Evolutionary conservation across 192 early-diverging fungal genomes (phyloP).

Genomic region (Cetraspora pellucida): DNA sequence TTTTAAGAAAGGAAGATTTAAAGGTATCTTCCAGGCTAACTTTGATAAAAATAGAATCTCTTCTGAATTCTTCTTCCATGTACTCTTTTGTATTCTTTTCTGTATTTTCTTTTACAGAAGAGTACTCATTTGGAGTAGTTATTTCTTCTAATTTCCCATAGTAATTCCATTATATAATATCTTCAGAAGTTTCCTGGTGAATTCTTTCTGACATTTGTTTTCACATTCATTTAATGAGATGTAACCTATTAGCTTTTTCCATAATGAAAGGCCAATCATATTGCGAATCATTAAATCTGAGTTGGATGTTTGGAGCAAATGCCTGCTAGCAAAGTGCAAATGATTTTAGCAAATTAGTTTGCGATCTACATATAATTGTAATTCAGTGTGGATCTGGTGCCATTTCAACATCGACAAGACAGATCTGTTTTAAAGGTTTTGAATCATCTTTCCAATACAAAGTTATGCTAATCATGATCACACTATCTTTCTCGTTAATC

Average conservation of each 20-base stretch:
- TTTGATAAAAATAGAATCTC: too few species aligned
- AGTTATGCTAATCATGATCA: background rate
- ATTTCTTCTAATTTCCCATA: background rate
- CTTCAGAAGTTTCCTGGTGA: background rate
- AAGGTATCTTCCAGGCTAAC: too few species aligned
- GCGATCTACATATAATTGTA: slow-evolving; percentile 14
- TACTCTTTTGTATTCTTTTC: background rate
- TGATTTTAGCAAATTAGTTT: slow-evolving; percentile 11
- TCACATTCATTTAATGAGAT: background rate
- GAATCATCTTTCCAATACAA: slow-evolving; percentile 11
- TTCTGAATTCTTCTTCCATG: too few species aligned
- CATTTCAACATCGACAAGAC: background rate
- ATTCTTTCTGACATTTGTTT: slow-evolving; percentile 1
- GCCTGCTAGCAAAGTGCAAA: slow-evolving; percentile 17
- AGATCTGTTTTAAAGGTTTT: background rate
- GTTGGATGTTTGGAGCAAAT: background rate
- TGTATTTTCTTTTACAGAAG: background rate
- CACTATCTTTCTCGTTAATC: background rate
- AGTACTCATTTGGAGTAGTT: background rate
- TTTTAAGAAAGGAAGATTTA: too few species aligned
- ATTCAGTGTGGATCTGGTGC: slow-evolving; percentile 14
- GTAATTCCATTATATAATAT: slow-evolving; percentile 8
- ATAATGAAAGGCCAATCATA: slow-evolving; percentile 18
- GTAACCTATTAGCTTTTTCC: slow-evolving; percentile 1
- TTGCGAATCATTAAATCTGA: slow-evolving; percentile 15